phyloP scores from a whole-genome alignment of 2,329 filamentous ascomycete species.

The Alternaria brassicae region DNA sequence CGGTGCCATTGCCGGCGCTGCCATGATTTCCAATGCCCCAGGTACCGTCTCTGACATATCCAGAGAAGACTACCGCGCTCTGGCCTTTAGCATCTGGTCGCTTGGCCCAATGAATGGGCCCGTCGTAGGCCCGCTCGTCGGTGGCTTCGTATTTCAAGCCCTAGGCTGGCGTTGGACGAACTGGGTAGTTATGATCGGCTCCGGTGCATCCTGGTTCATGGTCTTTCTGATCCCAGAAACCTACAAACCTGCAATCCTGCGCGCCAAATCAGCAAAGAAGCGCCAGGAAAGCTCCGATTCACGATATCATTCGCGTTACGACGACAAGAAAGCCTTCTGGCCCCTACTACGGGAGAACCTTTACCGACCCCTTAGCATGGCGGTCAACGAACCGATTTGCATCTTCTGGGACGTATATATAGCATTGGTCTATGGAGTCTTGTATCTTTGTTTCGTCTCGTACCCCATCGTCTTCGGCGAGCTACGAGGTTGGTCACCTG shows the following conservation, averaged over 20 bases:
- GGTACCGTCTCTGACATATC: conserved; percentile 85
- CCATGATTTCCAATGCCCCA: conserved; percentile 83
- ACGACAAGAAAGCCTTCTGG: conserved; percentile 70
- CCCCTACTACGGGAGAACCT: conserved; percentile 77
- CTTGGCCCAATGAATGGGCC: conserved; percentile 77
- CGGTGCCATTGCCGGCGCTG: conserved; percentile 75
- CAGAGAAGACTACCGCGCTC: conserved; percentile 77
- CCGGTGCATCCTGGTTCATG: conserved; percentile 66
- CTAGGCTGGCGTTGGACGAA: conserved; percentile 89
- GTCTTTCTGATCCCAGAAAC: conserved; percentile 76
- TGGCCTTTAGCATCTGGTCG: conserved; percentile 84
- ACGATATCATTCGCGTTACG: conserved; percentile 80
- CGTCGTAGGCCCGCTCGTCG: conserved; percentile 70
- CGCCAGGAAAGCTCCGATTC: conserved; percentile 78
- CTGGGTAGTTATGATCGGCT: conserved; percentile 71
- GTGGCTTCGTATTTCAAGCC: conserved; percentile 79
- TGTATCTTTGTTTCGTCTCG: conserved; percentile 90
- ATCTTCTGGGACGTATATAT: conserved; percentile 77
- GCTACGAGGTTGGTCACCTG: conserved; percentile 77
- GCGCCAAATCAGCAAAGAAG: conserved; percentile 72
- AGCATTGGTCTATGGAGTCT: conserved; percentile 80
- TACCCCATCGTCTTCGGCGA: conserved; percentile 84
- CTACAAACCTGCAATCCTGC: conserved; percentile 74
- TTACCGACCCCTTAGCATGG: conserved; percentile 77
- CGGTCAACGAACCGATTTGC: conserved; percentile 84